phyloP scores from a whole-genome alignment of 352 stramenopile genomes.

The Aphanomyces invadans region DNA sequence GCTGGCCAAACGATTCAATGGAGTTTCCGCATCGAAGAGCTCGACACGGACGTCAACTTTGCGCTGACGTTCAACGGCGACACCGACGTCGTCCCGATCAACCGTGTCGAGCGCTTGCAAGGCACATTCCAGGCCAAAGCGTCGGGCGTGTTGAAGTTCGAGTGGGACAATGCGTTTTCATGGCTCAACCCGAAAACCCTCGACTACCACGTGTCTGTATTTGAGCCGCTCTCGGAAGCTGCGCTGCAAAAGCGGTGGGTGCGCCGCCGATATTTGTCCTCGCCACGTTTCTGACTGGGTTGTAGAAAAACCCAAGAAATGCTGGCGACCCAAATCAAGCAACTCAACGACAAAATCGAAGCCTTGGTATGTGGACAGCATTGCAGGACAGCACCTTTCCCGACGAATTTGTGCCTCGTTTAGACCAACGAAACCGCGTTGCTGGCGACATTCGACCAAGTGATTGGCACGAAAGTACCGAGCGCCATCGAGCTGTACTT shows the following conservation, averaged over 20 bases:
- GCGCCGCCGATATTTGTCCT: too few relatives aligned
- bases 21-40: conserved; percentile 69
- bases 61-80: conserved; percentile 28
- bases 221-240: conserved; percentile 36
- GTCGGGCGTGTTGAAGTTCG: conserved; percentile 46
- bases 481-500: conserved; percentile 6
- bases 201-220: conserved; percentile 73
- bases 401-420: too few relatives aligned
- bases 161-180: conserved; percentile 79
- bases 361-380: conserved; percentile 6
- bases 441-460: neutral
- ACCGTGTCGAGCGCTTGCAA: conserved; percentile 48
- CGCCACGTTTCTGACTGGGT: too few relatives aligned
- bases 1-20: conserved; percentile 60
- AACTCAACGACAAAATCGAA: neutral
- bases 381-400: too few relatives aligned
- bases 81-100: conserved; percentile 30
- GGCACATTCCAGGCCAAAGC: conserved; percentile 41
- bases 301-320: conserved; percentile 15
- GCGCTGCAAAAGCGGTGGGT: neutral
- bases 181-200: conserved; percentile 81
- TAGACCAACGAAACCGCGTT: conserved; percentile 10
- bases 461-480: neutral
- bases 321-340: neutral
- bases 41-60: conserved; percentile 55